These are phyloP conservation scores for Colletotrichum higginsianum DNA, from an alignment of 2,329 filamentous ascomycete genomes.

Conservation along the genomic window DNA sequence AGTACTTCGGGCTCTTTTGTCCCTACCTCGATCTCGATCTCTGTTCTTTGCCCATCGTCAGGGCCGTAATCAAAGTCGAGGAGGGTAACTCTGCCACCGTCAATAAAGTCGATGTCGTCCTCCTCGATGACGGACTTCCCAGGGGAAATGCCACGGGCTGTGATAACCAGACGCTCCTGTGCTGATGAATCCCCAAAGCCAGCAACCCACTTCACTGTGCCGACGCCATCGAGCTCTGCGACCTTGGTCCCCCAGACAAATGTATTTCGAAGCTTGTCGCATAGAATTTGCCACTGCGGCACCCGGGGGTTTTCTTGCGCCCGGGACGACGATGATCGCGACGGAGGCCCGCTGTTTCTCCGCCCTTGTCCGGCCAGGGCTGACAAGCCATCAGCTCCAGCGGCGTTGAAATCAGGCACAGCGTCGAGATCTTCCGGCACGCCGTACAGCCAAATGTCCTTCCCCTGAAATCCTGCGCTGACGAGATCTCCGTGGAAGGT, in stretches of 20 bases:
- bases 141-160: constrained; percentile 78
- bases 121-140: constrained; percentile 74
- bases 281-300: constrained; percentile 78
- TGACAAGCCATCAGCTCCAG: constrained; percentile 48
- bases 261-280: constrained; percentile 78
- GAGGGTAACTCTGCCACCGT: constrained; percentile 80
- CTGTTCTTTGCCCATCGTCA: constrained; percentile 67
- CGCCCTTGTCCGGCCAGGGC: constrained; percentile 49
- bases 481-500: constrained; percentile 80
- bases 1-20: constrained; percentile 78
- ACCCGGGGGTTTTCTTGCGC: constrained; percentile 58
- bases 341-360: constrained; percentile 59
- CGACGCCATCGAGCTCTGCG: constrained; percentile 75
- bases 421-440: constrained; percentile 81
- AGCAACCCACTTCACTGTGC: constrained; percentile 80
- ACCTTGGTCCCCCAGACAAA: constrained; percentile 79
- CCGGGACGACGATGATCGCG: constrained; percentile 55
- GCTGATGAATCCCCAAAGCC: constrained; percentile 63
- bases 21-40: constrained; percentile 82
- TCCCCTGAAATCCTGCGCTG: constrained; percentile 80
- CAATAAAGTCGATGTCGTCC: constrained; percentile 81
- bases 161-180: constrained; percentile 75
- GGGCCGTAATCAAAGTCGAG: constrained; percentile 80
- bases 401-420: constrained; percentile 60
- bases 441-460: constrained; percentile 84